These are phyloP conservation scores for Hyphopichia wangnamkhiaoensis DNA, from an alignment of 1,139 yeast species.

Conservation along the genomic window DNA sequence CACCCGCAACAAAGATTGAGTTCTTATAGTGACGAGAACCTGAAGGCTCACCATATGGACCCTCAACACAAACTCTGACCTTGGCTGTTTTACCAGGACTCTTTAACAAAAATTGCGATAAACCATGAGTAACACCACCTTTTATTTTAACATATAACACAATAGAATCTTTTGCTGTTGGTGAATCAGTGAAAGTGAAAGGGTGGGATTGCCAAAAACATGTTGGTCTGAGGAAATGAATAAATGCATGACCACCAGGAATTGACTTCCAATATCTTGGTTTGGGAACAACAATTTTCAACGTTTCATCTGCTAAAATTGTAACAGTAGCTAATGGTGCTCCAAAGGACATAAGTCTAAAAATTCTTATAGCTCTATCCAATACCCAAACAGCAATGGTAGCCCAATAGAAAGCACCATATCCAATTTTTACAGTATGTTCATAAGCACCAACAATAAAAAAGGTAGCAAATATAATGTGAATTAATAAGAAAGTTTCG, in stretches of 20 bases:
- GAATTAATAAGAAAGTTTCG: conserved; percentile 39
- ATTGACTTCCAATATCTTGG: conserved; percentile 38
- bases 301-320: conserved; percentile 38
- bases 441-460: conserved; percentile 40
- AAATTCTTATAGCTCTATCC: conserved; percentile 37
- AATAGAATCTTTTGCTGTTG: conserved; percentile 22
- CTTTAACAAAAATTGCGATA: conserved; percentile 26
- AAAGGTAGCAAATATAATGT: conserved; percentile 37
- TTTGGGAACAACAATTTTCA: conserved; percentile 38
- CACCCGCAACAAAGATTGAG: conserved; percentile 39
- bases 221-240: conserved; percentile 44
- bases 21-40: conserved; percentile 28
- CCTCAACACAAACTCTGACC: conserved; percentile 35
- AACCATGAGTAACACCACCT: conserved; percentile 33
- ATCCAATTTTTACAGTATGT: conserved; percentile 38
- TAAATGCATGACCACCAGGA: conserved; percentile 52
- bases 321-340: conserved; percentile 34
- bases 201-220: conserved; percentile 45
- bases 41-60: conserved; percentile 37
- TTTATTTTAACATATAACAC: conserved; percentile 32
- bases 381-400: conserved; percentile 42
- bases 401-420: conserved; percentile 35
- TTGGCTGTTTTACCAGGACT: conserved; percentile 25
- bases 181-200: conserved; percentile 29
- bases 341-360: conserved; percentile 33